phyloP scores from a whole-genome alignment of 31 red algal genomes.

The Odonthalia washingtoniensis region DNA sequence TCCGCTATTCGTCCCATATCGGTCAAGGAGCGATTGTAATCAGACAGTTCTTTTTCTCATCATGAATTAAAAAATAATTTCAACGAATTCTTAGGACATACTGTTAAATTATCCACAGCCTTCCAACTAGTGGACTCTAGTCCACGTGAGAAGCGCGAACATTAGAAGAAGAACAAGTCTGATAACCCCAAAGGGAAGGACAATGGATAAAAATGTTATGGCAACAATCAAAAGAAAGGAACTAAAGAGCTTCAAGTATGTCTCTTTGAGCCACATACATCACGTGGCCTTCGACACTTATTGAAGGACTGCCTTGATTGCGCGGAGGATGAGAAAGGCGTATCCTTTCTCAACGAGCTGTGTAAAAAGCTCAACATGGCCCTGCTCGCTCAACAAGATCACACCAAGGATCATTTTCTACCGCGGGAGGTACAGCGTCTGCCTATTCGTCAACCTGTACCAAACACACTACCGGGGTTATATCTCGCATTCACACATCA shows the following conservation, averaged over 20 bases:
- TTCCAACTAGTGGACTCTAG: conserved; percentile 7
- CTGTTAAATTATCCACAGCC: neutral
- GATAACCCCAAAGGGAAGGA: neutral
- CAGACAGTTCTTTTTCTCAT: neutral
- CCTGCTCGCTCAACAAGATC: neutral
- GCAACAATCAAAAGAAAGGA: neutral
- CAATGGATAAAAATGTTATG: neutral
- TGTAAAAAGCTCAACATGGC: neutral
- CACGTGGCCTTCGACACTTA: neutral
- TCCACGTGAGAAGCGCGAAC: neutral
- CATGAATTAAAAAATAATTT: conserved; percentile 5
- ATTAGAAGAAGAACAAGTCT: neutral
- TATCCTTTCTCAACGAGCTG: neutral
- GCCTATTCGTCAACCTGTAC: neutral
- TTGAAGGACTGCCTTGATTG: neutral
- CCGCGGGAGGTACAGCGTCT: neutral
- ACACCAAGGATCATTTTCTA: neutral
- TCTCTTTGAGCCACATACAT: neutral
- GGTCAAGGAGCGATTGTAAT: neutral
- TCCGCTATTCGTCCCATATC: conserved; percentile 19
- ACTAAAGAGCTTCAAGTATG: neutral
- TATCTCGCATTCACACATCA: neutral
- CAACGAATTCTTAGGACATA: neutral
- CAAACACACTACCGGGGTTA: neutral
- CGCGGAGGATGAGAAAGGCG: neutral